Percentiles rank a stretch among this genome's conserved stretches.
Evolutionary conservation across 164 flowering plant species (phyloP).

Genomic region (Dillenia turbinata): DNA sequence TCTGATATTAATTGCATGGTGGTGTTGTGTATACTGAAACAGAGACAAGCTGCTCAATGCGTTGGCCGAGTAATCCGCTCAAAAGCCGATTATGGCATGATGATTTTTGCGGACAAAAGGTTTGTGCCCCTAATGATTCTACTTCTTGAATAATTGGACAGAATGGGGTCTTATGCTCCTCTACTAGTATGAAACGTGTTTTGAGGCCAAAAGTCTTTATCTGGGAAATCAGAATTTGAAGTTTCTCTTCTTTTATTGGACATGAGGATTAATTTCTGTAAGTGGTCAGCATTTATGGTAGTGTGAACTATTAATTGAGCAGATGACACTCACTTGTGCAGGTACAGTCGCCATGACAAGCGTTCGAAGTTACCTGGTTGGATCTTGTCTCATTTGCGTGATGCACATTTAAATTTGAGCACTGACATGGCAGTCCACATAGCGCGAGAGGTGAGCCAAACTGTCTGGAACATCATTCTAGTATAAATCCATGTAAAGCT

Average conservation of each 20-base stretch:
- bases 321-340: conserved; percentile 21
- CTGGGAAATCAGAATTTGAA: no score
- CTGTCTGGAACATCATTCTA: background rate
- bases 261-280: no score
- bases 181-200: no score
- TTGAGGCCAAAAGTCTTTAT: no score
- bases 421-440: conserved; percentile 99
- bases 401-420: conserved; percentile 91
- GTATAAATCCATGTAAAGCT: background rate
- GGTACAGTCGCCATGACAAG: conserved; percentile 96
- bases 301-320: no score
- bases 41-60: conserved; percentile 99
- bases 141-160: no score
- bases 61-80: conserved; percentile 98
- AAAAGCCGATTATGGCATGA: conserved; percentile 99
- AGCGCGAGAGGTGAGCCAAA: conserved; percentile 69
- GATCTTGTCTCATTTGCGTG: conserved; percentile 89
- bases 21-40: conserved; percentile 10
- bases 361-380: conserved; percentile 96
- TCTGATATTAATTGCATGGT: conserved; percentile 5
- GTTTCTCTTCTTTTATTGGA: no score
- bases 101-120: conserved; percentile 99
- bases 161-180: no score
- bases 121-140: conserved; percentile 11
- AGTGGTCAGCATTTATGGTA: no score